These are phyloP conservation scores for Blastomyces percursus DNA, from an alignment of 2,329 filamentous ascomycete species.

Conservation along the genomic window DNA sequence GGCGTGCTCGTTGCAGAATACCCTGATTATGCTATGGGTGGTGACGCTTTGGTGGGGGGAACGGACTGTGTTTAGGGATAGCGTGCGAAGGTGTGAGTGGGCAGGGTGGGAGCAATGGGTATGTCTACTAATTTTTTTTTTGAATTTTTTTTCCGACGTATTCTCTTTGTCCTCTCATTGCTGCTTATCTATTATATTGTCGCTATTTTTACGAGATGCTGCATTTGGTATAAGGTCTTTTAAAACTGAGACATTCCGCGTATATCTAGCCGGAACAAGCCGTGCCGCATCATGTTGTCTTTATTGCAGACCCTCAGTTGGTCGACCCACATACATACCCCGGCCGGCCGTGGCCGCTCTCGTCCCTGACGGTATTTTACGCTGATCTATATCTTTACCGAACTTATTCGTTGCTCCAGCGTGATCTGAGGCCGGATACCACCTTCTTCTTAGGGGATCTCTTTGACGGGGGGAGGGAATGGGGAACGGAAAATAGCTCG, in stretches of 20 bases:
- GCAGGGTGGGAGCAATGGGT: constrained; percentile 89
- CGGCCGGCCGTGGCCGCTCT: constrained; percentile 64
- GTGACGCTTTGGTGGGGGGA: constrained; percentile 76
- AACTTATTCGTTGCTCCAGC: constrained; percentile 68
- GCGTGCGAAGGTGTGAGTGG: constrained; percentile 67
- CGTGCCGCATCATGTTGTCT: constrained; percentile 69
- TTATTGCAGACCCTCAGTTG: constrained; percentile 83
- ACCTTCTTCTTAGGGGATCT: constrained; percentile 87
- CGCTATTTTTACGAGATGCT: not conserved
- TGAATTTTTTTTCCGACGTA: not conserved
- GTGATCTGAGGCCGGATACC: constrained; percentile 67
- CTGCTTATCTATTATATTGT: not conserved
- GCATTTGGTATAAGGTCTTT: constrained; percentile 5
- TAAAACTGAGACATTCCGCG: constrained; percentile 16
- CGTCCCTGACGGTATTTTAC: constrained; percentile 54
- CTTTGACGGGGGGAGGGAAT: constrained; percentile 92
- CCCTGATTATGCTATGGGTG: constrained; percentile 63
- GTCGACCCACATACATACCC: constrained; percentile 94
- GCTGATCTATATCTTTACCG: constrained; percentile 86
- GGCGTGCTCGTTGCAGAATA: constrained; percentile 44
- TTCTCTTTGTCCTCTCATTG: not conserved
- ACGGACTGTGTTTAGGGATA: constrained; percentile 60
- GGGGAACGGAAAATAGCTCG: constrained; percentile 58
- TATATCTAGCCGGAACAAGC: constrained; percentile 57
- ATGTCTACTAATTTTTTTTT: constrained; percentile 20